Evolutionary conservation across 129 eudicot genomes (phyloP), one percentile per base, ranked within the genome.

Genomic region (Pseudognaphalium luteoalbum): DNA sequence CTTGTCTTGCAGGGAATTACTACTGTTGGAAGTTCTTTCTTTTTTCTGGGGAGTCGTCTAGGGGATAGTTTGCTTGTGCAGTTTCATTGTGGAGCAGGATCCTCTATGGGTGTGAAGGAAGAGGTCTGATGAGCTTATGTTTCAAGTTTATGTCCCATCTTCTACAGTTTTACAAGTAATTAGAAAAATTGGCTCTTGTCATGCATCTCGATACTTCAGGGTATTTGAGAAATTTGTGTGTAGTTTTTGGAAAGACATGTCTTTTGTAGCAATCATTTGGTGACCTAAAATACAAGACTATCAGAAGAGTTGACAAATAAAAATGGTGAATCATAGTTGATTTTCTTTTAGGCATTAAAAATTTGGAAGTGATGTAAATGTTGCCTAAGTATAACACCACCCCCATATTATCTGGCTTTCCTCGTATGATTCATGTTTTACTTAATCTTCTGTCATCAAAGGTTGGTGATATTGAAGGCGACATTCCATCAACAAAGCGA

Each of bases 1-100:
- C 8, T 33, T 73, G 70, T 82, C 56, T 78, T 78, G 30, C 78
- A 95, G 99, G 96, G 82, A 50, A 85, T 95, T 22, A 84, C 99
- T 29, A 91, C 94, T 10, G 74, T 95, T 44, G 99, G 99, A 78
- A 86, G 82, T 78, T 89, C 99, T 34, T 82, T 95, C 63, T 95
- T 95, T 82, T 95, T 95, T 85, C 60, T 95, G 83, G 97, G 89
- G 64, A 95, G 99, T 88, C 94, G 99, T 60, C 75, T 95, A 83
- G 99, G 99, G 75, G 99, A 95, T 84, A 91, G 99, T 85, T 81
- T 95, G 74, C 92, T 95, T 41, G 99, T 95, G 79, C 99, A 95
- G 81, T 95, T 87, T 62, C 73, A 89, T 19, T 84, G 92, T 82
- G 97, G 96, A 66, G 83, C 77, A 20, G 90, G 87, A 63, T 84